These are phyloP conservation scores for Alternaria metachromatica DNA, from an alignment of 2,329 filamentous ascomycete genomes.

Conservation along the genomic window DNA sequence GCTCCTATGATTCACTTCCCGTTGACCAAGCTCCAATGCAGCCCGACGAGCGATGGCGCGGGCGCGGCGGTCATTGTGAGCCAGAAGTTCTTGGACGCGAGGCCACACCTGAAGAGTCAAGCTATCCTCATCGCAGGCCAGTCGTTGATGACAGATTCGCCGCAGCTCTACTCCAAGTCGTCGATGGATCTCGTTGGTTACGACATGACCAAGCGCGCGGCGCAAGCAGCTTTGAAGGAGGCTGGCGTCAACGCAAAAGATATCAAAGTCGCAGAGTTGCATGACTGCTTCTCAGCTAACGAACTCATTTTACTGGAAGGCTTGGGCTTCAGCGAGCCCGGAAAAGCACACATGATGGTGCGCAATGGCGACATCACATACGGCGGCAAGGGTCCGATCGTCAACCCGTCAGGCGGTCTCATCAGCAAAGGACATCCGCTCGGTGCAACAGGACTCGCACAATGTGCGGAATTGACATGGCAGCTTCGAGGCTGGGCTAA, in stretches of 20 bases:
- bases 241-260: conserved; percentile 71
- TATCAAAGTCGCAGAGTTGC: conserved; percentile 84
- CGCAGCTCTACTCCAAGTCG: conserved; percentile 76
- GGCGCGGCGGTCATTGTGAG: conserved; percentile 89
- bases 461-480: conserved; percentile 94
- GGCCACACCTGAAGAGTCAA: conserved; percentile 79
- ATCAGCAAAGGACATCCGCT: conserved; percentile 96
- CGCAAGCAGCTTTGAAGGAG: conserved; percentile 71
- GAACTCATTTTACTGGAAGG: conserved; percentile 89
- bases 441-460: conserved; percentile 88
- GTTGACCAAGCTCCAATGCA: conserved; percentile 94
- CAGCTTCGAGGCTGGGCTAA: conserved; percentile 95
- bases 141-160: conserved; percentile 79
- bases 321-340: conserved; percentile 75
- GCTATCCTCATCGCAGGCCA: conserved; percentile 89
- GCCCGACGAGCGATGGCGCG: conserved; percentile 89
- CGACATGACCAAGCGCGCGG: conserved; percentile 80
- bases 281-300: conserved; percentile 96
- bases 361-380: conserved; percentile 88
- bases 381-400: conserved; percentile 72
- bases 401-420: conserved; percentile 92
- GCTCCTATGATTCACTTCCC: conserved; percentile 80
- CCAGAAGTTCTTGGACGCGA: conserved; percentile 82
- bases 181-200: conserved; percentile 89
- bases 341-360: conserved; percentile 91